These are phyloP conservation scores for Trichosanthes truncata DNA, from an alignment of 306 rosid genomes.

Conservation along the genomic window DNA sequence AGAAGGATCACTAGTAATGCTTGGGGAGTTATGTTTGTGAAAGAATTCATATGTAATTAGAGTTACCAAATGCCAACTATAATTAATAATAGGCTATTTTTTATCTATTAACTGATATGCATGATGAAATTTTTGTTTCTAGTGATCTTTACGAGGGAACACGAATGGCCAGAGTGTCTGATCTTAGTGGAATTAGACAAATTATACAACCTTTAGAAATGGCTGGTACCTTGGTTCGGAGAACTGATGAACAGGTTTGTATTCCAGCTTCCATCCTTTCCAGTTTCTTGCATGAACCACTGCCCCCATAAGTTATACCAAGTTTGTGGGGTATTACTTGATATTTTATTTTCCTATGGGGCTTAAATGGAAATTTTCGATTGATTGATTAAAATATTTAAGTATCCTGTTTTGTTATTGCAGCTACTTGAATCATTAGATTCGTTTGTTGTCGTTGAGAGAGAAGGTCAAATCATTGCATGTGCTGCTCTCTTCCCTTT, in stretches of 20 bases:
- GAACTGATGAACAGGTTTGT: slow-evolving; percentile 77
- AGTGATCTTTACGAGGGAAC: slow-evolving; percentile 98
- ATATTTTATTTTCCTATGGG: rapidly evolving
- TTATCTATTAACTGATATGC: slow-evolving; percentile 8
- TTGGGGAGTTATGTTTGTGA: background rate
- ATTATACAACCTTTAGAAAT: slow-evolving; percentile 67
- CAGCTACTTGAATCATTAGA: slow-evolving; percentile 57
- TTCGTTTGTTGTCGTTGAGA: slow-evolving; percentile 61
- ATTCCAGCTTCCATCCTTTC: background rate
- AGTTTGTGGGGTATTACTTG: background rate
- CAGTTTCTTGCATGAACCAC: background rate
- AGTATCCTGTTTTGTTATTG: no score
- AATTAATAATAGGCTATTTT: background rate
- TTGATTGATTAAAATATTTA: no score
- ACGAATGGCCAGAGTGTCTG: slow-evolving; percentile 60
- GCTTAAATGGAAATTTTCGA: no score
- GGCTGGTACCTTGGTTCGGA: slow-evolving; percentile 62
- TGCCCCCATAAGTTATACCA: background rate
- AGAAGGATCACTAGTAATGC: background rate
- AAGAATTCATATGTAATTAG: background rate
- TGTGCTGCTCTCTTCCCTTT: slow-evolving; percentile 83
- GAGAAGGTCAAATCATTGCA: slow-evolving; percentile 97
- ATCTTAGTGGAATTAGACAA: slow-evolving; percentile 63
- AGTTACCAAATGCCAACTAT: background rate
- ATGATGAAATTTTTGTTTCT: slow-evolving; percentile 12